Evolutionary conservation across 768 basidiomycete species (phyloP).

Genomic region (Russula compacta): DNA sequence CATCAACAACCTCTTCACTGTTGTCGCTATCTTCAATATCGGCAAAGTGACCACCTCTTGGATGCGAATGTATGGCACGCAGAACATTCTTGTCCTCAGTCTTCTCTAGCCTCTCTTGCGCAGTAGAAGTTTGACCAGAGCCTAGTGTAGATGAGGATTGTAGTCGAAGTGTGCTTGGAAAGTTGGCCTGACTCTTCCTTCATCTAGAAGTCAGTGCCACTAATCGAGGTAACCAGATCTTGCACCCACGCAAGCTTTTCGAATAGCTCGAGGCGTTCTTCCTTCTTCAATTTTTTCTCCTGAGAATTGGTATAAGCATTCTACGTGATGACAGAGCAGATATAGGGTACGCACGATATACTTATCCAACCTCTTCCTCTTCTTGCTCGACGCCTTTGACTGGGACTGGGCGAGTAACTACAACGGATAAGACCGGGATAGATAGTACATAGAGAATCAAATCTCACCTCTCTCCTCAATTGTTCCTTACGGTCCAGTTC

Average conservation of each 20-base stretch:
- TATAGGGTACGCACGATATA: slow-evolving; percentile 34
- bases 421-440: neutral
- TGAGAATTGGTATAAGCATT: slow-evolving; percentile 24
- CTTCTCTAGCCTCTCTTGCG: slow-evolving; percentile 49
- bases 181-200: slow-evolving; percentile 58
- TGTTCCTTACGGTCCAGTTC: slow-evolving; percentile 24
- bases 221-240: neutral
- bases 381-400: slow-evolving; percentile 36
- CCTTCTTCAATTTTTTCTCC: slow-evolving; percentile 91
- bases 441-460: neutral
- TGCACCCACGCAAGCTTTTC: slow-evolving; percentile 69
- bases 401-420: slow-evolving; percentile 21
- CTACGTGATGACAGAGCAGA: neutral
- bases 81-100: slow-evolving; percentile 52
- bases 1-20: neutral
- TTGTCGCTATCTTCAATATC: slow-evolving; percentile 5
- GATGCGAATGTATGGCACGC: slow-evolving; percentile 41
- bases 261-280: slow-evolving; percentile 68
- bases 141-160: slow-evolving; percentile 81
- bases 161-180: slow-evolving; percentile 48
- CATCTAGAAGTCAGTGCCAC: slow-evolving; percentile 21
- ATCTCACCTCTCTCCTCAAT: slow-evolving; percentile 25
- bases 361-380: slow-evolving; percentile 41
- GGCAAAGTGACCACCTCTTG: slow-evolving; percentile 30
- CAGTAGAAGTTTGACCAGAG: slow-evolving; percentile 54